These are phyloP conservation scores for Bathelium albidoporum DNA, from an alignment of 495 filamentous ascomycete species.

Conservation along the genomic window DNA sequence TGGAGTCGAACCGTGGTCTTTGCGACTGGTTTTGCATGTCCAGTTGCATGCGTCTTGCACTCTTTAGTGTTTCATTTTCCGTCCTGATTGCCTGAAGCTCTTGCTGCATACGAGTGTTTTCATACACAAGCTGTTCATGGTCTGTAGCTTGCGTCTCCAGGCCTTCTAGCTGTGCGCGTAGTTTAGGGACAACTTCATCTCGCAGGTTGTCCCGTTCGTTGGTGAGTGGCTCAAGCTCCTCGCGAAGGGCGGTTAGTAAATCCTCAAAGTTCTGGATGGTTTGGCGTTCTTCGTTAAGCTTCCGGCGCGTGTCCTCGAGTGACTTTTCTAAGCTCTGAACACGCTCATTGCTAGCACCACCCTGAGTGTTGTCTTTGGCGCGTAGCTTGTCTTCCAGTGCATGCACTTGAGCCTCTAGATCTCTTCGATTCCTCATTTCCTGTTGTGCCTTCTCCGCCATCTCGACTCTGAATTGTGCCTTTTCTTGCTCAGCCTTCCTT, in stretches of 20 bases:
- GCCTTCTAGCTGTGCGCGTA: conserved; percentile 65
- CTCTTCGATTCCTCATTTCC: conserved; percentile 62
- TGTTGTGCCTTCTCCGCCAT: conserved; percentile 74
- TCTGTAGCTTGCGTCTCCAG: conserved; percentile 59
- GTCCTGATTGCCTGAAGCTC: conserved; percentile 60
- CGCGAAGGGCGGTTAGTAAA: conserved; percentile 68
- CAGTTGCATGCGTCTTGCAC: conserved; percentile 42
- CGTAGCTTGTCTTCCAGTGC: conserved; percentile 65
- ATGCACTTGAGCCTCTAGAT: conserved; percentile 71
- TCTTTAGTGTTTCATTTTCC: conserved; percentile 52
- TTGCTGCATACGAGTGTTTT: conserved; percentile 68
- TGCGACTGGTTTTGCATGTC: conserved; percentile 36
- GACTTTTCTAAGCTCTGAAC: conserved; percentile 66
- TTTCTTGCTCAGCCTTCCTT: conserved; percentile 80
- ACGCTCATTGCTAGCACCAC: conserved; percentile 40
- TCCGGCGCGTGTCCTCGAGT: conserved; percentile 70
- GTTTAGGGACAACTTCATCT: conserved; percentile 70
- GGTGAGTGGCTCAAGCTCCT: conserved; percentile 68
- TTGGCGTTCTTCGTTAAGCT: conserved; percentile 73
- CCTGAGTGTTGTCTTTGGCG: conserved; percentile 38
- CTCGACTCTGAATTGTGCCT: conserved; percentile 75
- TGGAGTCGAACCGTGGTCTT: conserved; percentile 46
- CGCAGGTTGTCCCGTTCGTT: conserved; percentile 88
- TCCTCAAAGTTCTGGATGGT: conserved; percentile 92
- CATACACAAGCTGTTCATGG: conserved; percentile 57